Evolutionary conservation across 2,329 filamentous ascomycete species (phyloP), one percentile per base, ranked within the genome.

Genomic region (Knoxdaviesia proteae): DNA sequence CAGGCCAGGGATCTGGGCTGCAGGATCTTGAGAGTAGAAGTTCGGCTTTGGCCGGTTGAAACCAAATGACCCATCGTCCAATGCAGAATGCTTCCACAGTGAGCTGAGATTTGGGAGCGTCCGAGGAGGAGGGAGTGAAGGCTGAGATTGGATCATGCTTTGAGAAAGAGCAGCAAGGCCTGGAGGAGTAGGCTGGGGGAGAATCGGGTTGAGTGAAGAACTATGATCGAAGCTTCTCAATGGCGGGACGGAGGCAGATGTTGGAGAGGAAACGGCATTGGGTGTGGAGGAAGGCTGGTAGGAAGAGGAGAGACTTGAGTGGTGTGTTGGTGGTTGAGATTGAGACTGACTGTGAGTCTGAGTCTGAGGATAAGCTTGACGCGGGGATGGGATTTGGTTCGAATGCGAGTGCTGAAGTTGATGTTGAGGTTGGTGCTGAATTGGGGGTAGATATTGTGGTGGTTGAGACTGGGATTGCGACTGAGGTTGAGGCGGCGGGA

Each of bases 1-100:
- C 8, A 36, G 9, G 30, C 42, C 42, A 6, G 42, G 42, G 20
- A 44, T 34, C 5, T 58, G 46, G 7, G 49, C 44, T 0, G 52
- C 46, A 1, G 53, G 46, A 5, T 58, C 55, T 1, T 49, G 52
- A 29, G 47, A 51, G 41, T 61, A 65, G 47, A 59, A 63, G 42
- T 49, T 54, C 3, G 56, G 47, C 44, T 62, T 61, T 3, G 57
- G 56, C 4, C 57, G 58, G 39, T 63, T 55, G 36, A 63, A 55
- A 44, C 53, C 55, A 31, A 54, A 46, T 1, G 49, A 48, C 41
- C 58, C 49, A 4, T 60, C 54, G 11, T 62, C 54, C 40, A 64
- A 51, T 1, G 61, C 49, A 30, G 58, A 46, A 4, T 43, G 42
- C 4, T 47, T 46, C 49, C 49, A 49, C 10, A 56, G 47, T 54